Conservation (phyloP, 805 yeast species). For the Candida takata region DNA sequence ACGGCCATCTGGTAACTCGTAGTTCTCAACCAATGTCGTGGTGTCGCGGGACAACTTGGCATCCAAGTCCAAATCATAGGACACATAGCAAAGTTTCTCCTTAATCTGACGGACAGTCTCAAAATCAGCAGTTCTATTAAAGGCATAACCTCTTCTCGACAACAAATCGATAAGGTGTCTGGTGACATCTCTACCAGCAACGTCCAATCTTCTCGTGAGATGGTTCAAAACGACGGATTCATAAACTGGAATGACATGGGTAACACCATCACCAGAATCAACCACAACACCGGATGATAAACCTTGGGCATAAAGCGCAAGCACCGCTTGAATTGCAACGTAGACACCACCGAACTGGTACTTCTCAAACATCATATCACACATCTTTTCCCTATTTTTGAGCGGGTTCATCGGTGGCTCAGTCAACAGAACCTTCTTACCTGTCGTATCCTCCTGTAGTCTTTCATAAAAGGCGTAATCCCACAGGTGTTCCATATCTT, state of each 20-base stretch:
- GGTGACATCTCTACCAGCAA: constrained; percentile 98
- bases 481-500: constrained; percentile 98
- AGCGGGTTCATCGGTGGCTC: constrained; percentile 98
- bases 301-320: constrained; percentile 96
- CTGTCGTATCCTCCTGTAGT: constrained; percentile 74
- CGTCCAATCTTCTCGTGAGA: constrained; percentile 84
- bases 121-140: constrained; percentile 97
- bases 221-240: constrained; percentile 96
- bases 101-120: constrained; percentile 98
- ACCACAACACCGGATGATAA: constrained; percentile 95
- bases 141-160: constrained; percentile 94
- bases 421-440: constrained; percentile 78
- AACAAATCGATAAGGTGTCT: constrained; percentile 85
- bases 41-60: constrained; percentile 84
- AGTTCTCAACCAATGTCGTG: constrained; percentile 86
- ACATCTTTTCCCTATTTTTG: constrained; percentile 85
- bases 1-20: constrained; percentile 96
- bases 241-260: constrained; percentile 96
- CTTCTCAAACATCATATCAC: constrained; percentile 87
- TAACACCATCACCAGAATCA: constrained; percentile 98
- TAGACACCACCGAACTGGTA: constrained; percentile 89
- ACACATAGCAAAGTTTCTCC: constrained; percentile 92
- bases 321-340: constrained; percentile 96
- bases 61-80: constrained; percentile 89
- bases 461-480: constrained; percentile 93